Conservation (phyloP, 345 rosid species). For the Aquilaria yunnanensis region DNA sequence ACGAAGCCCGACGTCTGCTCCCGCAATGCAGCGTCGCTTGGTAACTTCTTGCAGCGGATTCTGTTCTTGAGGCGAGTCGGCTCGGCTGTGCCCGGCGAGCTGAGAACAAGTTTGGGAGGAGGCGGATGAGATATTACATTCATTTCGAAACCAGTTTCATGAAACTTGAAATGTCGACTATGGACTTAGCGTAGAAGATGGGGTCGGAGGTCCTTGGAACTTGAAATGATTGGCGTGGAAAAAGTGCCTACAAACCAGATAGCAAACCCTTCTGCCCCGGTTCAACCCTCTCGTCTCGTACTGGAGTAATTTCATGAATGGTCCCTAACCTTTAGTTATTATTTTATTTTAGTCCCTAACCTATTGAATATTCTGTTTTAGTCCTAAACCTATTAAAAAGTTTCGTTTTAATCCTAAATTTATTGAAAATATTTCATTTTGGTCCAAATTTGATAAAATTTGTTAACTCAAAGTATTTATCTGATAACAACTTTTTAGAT, state of each 20-base stretch:
- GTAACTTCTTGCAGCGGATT: slow-evolving; percentile 27
- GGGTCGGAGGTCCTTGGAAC: not conserved
- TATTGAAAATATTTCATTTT: too few relatives aligned
- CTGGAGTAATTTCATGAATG: too few relatives aligned
- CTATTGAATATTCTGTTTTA: too few relatives aligned
- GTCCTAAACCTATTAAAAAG: too few relatives aligned
- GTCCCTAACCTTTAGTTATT: too few relatives aligned
- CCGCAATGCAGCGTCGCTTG: slow-evolving; percentile 33
- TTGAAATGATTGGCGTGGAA: not conserved
- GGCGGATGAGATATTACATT: slow-evolving; percentile 11
- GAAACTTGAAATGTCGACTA: not conserved
- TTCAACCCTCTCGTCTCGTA: too few relatives aligned
- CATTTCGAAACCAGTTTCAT: slow-evolving; percentile 13
- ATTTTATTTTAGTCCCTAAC: too few relatives aligned
- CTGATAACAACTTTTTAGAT: too few relatives aligned
- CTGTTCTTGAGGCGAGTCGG: slow-evolving; percentile 6
- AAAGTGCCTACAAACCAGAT: too few relatives aligned
- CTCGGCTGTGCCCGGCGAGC: slow-evolving; percentile 12
- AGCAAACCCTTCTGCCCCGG: not conserved
- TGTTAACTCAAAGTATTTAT: too few relatives aligned
- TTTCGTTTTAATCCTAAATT: too few relatives aligned
- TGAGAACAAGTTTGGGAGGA: slow-evolving; percentile 8
- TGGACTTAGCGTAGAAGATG: not conserved
- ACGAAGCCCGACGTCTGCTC: slow-evolving; percentile 52
- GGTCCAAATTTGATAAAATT: too few relatives aligned